Evolutionary conservation across 2,329 filamentous ascomycete species (phyloP), one percentile per base, ranked within the genome.

Genomic region (Decorospora gaudefroyi): DNA sequence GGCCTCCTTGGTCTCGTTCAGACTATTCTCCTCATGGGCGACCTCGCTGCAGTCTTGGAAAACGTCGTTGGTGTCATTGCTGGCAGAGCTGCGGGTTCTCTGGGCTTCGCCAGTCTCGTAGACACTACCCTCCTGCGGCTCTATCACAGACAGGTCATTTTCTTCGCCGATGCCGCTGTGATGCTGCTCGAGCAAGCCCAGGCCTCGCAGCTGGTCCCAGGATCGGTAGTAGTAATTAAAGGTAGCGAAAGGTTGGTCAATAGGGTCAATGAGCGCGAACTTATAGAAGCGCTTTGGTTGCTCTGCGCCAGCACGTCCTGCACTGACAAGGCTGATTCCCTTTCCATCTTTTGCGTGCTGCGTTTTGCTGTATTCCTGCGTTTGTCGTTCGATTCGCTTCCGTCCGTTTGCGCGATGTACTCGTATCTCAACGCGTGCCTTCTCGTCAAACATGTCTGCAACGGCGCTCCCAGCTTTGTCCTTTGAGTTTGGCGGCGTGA

Each of bases 191-290:
- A 62, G 42, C 17, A 67, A 9, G 0, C 58, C 61, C n/a, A 67
- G 31, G 6, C 60, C 40, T 23, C 42, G 36, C 18, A 67, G 35
- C 46, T 66, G 63, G 3, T 59, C 55, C 57, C 57, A 61, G 0
- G 64, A 65, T 15, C 67, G 64, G 40, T 68, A 72, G 32, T 65
- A 64, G 51, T 68, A 76, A 18, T 68, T 62, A 48, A 79, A 77
- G 1, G 62, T 73, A 3, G 67, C 75, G 46, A 75, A 78, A 2
- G 77, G 77, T 51, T 69, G 57, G 50, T 78, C 74, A 5, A 73
- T 38, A 1, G 76, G 69, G 56, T 80, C 76, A 13, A 78, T 59
- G 12, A 80, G 68, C 1, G 75, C 72, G 38, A 77, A 78, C 37
- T 70, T 72, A 59, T 78, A 79, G 57, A 70, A 76, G 3, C 69